Conservation (phyloP, 805 yeast genomes). For the Wickerhamiella vanderwaltii region DNA sequence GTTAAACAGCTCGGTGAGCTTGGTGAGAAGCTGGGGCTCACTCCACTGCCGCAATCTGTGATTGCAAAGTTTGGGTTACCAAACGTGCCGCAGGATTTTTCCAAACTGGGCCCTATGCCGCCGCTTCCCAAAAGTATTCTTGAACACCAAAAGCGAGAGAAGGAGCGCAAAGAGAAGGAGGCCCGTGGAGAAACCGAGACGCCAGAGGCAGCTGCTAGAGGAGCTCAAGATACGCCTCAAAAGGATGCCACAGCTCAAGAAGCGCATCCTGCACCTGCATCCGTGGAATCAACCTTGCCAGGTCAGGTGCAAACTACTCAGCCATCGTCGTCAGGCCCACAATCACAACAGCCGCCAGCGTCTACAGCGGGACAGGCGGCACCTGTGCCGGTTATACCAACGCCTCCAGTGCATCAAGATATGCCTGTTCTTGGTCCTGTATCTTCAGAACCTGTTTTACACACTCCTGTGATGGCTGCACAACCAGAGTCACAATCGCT, state of each 20-base stretch:
- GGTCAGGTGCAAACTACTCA: too few species aligned
- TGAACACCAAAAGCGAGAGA: conserved; percentile 5
- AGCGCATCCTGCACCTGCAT: neutral
- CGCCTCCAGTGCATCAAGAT: neutral
- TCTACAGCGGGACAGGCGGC: neutral
- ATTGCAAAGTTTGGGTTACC: neutral
- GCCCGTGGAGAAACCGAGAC: neutral
- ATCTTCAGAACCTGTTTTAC: neutral
- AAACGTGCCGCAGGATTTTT: neutral
- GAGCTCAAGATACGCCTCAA: neutral
- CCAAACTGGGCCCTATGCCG: conserved; percentile 8
- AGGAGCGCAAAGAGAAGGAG: conserved; percentile 1
- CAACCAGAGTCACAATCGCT: neutral
- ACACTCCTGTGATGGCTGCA: neutral
- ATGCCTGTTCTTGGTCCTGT: neutral
- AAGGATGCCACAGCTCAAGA: neutral
- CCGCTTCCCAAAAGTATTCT: conserved; percentile 9
- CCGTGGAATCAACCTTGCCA: neutral
- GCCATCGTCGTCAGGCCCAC: too few species aligned
- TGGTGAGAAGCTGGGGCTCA: conserved; percentile 2
- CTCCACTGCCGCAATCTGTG: neutral
- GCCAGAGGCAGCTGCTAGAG: neutral
- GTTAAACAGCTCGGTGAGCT: neutral
- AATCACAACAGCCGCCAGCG: neutral
- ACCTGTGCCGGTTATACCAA: neutral